phyloP scores from a whole-genome alignment of 805 yeast species.

The Yamadazyma sp. region DNA sequence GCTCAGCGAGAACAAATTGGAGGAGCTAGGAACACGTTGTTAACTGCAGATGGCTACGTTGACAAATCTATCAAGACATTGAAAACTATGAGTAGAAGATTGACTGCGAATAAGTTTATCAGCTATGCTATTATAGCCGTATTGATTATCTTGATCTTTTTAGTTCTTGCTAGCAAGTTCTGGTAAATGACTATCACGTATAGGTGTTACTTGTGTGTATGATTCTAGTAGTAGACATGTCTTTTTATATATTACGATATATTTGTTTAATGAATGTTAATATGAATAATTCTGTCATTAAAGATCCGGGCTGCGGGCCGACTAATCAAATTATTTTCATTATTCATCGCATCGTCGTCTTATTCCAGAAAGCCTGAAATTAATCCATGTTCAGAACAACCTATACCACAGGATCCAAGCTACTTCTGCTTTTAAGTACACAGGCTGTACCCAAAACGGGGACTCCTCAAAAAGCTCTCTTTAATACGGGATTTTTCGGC shows the following conservation, averaged over 20 bases:
- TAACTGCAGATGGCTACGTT: constrained; percentile 90
- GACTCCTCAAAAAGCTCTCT: not conserved
- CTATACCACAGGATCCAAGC: not conserved
- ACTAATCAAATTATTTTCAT: constrained; percentile 10
- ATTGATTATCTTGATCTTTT: constrained; percentile 71
- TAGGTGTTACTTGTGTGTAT: no score
- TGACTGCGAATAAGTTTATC: constrained; percentile 87
- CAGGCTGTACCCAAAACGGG: not conserved
- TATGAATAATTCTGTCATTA: not conserved
- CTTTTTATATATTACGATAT: not conserved
- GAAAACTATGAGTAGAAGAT: constrained; percentile 86
- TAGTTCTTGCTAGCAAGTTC: constrained; percentile 83
- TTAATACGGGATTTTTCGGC: not conserved
- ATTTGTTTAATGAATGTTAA: constrained; percentile 6
- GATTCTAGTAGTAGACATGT: no score
- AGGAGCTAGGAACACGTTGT: constrained; percentile 80
- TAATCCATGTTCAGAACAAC: constrained; percentile 1
- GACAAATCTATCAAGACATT: constrained; percentile 86
- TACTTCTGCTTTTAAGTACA: not conserved
- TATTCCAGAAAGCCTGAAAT: no score
- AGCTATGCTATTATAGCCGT: constrained; percentile 91
- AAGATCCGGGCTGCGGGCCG: constrained; percentile 5
- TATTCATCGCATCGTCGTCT: constrained; percentile 10
- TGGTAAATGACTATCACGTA: no score
- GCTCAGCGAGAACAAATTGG: constrained; percentile 91